phyloP scores from a whole-genome alignment of 371 early-diverging fungal species.

The Gilbertella persicaria region DNA sequence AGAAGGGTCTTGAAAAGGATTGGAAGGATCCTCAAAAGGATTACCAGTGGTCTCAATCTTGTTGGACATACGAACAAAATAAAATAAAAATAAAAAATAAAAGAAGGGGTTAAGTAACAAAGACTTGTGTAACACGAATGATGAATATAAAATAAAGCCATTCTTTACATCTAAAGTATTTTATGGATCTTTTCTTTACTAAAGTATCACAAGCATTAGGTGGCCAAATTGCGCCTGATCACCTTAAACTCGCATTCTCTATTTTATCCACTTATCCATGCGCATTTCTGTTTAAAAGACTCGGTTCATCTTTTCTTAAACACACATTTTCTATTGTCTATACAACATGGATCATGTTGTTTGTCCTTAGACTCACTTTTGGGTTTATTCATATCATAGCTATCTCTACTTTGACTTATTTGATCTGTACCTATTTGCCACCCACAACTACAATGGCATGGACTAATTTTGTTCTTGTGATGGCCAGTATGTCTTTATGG shows the following conservation, averaged over 20 bases:
- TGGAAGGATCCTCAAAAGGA: slow-evolving; percentile 59
- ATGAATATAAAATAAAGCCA: neutral
- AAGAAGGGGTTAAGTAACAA: neutral
- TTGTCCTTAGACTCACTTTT: slow-evolving; percentile 54
- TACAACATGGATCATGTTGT: slow-evolving; percentile 61
- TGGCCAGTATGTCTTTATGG: slow-evolving; percentile 79
- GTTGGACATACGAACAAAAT: slow-evolving; percentile 7
- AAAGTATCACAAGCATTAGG: slow-evolving; percentile 21
- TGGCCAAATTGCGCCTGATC: slow-evolving; percentile 45
- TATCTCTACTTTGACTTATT: slow-evolving; percentile 60
- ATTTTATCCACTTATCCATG: slow-evolving; percentile 58
- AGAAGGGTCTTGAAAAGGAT: slow-evolving; percentile 68
- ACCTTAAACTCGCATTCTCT: slow-evolving; percentile 55
- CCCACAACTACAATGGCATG: slow-evolving; percentile 53
- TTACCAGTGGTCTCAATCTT: slow-evolving; percentile 13
- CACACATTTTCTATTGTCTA: slow-evolving; percentile 74
- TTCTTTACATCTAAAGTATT: neutral
- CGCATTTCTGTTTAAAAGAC: slow-evolving; percentile 54
- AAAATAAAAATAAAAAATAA: slow-evolving; percentile 1
- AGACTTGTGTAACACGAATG: neutral
- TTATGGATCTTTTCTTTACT: slow-evolving; percentile 27
- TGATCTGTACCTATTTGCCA: slow-evolving; percentile 45
- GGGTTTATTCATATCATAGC: slow-evolving; percentile 70
- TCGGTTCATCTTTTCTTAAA: slow-evolving; percentile 50
- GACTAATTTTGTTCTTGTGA: slow-evolving; percentile 68